Evolutionary conservation across 805 yeast species (phyloP), one percentile per base, ranked within the genome.

Genomic region (Saccharomyces jurei): DNA sequence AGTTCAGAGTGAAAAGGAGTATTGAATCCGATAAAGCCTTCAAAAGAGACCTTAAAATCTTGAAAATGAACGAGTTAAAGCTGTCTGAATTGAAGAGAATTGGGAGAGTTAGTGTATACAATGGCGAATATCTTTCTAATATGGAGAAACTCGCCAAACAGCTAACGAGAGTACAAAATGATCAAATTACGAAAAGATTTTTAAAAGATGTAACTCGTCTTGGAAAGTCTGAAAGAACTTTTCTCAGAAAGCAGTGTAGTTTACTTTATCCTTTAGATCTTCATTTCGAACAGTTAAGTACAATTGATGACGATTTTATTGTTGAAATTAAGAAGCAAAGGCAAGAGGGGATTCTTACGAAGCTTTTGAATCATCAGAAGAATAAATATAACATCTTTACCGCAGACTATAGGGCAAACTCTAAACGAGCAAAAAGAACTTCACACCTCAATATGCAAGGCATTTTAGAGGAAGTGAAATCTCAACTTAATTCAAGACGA

Each of bases 261-360:
- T 17, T 36, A 17, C 22, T 36, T 17, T 36, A 36, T 36, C 25
- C 44, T 36, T 36, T 36, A 4, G 25, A 36, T 36, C 17, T 36
- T n/a, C 44, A 36, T 36, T 36, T 36, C 25, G 44, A 36, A 36
- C 25, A 36, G 9, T 36, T 36, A 17, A n/a, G 25, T 6, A 17
- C 44, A 17, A 9, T 36, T 3, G 44, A 36, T 9, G 13, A 8
- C 13, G 4, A 17, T 4, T 8, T 36, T 36, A 17, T 36, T 2
- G 11, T 36, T 21, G 63, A 61, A 8, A 63, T 57, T 29, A 68
- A 65, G 46, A 54, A 63, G n/a, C 55, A 59, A n/a, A 59, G 51
- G n/a, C 70, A 64, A 51, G 58, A 61, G 11, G 63, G 59, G 32
- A 50, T 66, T 4, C 50, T 67, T 10, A 63, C 66, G 8, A 66